Percentiles rank a stretch among this genome's conserved stretches.
These are phyloP conservation scores for Exophiala phaeomuriformis DNA, from an alignment of 2,329 filamentous ascomycete species.

Conservation along the genomic window DNA sequence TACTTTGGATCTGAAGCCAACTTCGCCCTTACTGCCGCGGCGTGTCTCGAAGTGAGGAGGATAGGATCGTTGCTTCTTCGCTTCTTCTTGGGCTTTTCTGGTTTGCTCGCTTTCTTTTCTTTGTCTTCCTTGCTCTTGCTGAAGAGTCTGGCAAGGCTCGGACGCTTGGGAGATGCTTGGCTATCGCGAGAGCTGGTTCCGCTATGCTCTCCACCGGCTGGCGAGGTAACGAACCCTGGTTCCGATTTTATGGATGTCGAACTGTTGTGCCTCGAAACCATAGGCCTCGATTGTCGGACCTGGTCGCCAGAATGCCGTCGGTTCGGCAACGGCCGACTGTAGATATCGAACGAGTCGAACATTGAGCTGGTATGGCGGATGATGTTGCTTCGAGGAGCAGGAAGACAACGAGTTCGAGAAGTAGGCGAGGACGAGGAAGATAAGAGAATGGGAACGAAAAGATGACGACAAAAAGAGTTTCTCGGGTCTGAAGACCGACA, in stretches of 20 bases:
- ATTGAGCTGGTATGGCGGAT: not conserved
- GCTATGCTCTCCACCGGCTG: slow-evolving; percentile 10
- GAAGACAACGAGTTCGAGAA: not conserved
- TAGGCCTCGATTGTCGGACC: not conserved
- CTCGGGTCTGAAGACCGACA: too few relatives aligned
- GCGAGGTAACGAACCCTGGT: slow-evolving; percentile 8
- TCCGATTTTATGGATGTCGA: slow-evolving; percentile 13
- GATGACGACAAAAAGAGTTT: too few relatives aligned
- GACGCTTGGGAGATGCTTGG: not conserved
- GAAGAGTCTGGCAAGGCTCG: slow-evolving; percentile 10
- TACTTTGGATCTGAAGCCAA: slow-evolving; percentile 9
- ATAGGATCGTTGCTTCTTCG: slow-evolving; percentile 11
- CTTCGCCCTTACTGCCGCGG: slow-evolving; percentile 14
- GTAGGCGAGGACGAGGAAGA: not conserved
- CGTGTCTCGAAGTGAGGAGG: slow-evolving; percentile 9
- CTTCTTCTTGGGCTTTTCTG: slow-evolving; percentile 11
- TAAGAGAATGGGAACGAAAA: too few relatives aligned
- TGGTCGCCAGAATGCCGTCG: not conserved
- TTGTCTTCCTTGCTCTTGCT: slow-evolving; percentile 8
- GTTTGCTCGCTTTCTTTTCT: not conserved
- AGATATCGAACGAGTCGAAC: not conserved
- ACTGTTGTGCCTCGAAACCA: not conserved
- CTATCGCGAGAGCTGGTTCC: slow-evolving; percentile 4
- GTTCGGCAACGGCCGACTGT: not conserved
- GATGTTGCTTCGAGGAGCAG: not conserved